Evolutionary conservation across 768 basidiomycete species (phyloP), one percentile per base, ranked within the genome.

Genomic region (Serpula lacrymans): DNA sequence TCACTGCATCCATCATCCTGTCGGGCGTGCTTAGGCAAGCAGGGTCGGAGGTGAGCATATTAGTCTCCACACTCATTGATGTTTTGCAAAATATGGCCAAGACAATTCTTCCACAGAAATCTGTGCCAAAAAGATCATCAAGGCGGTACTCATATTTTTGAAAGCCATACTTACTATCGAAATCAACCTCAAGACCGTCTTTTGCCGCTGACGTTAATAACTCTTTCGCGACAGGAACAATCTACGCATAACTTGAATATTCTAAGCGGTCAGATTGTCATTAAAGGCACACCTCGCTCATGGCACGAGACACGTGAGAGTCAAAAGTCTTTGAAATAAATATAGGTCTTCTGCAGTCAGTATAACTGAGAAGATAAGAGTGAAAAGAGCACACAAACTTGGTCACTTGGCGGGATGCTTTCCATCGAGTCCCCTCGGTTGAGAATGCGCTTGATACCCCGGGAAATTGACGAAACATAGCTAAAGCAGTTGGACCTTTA

Each of bases 1-100:
- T 24, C 9, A 40, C 43, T 21, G 34, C 42, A 13, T 46, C 43
- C 24, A 35, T 46, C 16, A 45, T 45, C 32, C 42, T 34, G 13
- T 35, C 13, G 6, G 27, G 34, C 22, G 34, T 46, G 16, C 27
- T 30, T 5, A 40, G 45, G 8, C 45, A 46, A 17, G 43, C 43
- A 33, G 31, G 31, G n/a, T 33, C 31, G 6, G 31, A 33, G 8
- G 31, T 33, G 14, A 33, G 20, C 14, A 33, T 14, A 14, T 6
- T 18, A 14, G 31, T 33, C 6, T 33, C 31, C n/a, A 33, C 6
- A 14, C 20, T 33, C 31, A 33, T 7, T 6, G 31, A 8, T 6
- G n/a, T 14, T 14, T 33, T 14, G 31, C 31, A 33, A 18, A 33
- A 14, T 14, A 33, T 14, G 8, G 6, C 31, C 8, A 33, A 18